phyloP scores from a whole-genome alignment of 2,329 filamentous ascomycete genomes.

The Epichloe brachyelytri region DNA sequence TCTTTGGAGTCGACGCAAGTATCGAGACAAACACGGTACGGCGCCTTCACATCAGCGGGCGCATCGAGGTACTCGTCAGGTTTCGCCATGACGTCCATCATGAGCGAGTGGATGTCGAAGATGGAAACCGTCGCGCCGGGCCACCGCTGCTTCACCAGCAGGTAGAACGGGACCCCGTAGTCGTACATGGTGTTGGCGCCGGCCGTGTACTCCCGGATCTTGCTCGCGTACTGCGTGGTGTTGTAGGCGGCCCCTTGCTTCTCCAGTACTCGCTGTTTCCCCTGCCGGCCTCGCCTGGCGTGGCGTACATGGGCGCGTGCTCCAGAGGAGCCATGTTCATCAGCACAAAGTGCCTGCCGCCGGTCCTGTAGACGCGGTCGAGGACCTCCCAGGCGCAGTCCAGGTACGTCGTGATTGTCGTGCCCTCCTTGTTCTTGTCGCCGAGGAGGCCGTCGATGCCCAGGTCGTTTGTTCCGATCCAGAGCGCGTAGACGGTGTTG shows the following conservation, averaged over 20 bases:
- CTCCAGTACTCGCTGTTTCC: constrained; percentile 28
- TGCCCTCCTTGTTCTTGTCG: constrained; percentile 45
- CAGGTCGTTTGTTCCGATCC: constrained; percentile 75
- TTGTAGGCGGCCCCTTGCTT: constrained; percentile 33
- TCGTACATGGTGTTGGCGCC: constrained; percentile 35
- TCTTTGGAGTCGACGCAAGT: constrained; percentile 26
- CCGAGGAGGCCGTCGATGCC: constrained; percentile 52
- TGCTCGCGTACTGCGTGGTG: constrained; percentile 31
- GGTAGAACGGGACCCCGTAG: constrained; percentile 36
- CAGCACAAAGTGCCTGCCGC: constrained; percentile 58
- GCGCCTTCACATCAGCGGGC: constrained; percentile 49
- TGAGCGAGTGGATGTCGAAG: constrained; percentile 52
- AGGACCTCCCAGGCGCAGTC: constrained; percentile 55
- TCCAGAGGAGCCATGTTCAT: constrained; percentile 58
- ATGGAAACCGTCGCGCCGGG: constrained; percentile 48
- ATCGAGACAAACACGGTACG: constrained; percentile 39
- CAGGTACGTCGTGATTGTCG: constrained; percentile 50
- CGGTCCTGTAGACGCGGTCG: constrained; percentile 49
- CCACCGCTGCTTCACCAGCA: constrained; percentile 32
- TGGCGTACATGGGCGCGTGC: constrained; percentile 50
- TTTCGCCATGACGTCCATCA: constrained; percentile 51
- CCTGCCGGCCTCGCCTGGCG: constrained; percentile 1
- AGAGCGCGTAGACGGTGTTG: constrained; percentile 61
- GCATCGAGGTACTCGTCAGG: constrained; percentile 48
- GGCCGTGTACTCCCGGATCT: constrained; percentile 33